phyloP scores from a whole-genome alignment of 2,329 filamentous ascomycete genomes.

The Talaromyces sp. region DNA sequence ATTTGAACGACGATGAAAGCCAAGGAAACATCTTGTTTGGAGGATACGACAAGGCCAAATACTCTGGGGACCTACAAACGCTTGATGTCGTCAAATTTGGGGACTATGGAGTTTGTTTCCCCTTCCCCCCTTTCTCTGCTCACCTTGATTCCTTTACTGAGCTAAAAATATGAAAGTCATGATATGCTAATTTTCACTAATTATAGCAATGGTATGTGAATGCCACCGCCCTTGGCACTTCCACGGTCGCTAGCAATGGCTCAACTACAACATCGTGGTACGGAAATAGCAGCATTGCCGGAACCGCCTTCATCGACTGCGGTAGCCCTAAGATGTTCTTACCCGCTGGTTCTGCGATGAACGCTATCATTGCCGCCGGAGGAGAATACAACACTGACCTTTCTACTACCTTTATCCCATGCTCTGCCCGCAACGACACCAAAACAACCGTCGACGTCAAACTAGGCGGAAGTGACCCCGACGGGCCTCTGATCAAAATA shows the following conservation, averaged over 20 bases:
- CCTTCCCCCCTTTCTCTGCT: background rate
- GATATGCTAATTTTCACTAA: background rate
- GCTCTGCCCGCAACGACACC: background rate
- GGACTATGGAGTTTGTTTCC: background rate
- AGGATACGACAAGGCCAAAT: slow-evolving; percentile 4
- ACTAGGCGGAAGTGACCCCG: background rate
- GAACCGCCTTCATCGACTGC: slow-evolving; percentile 1
- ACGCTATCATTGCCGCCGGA: background rate
- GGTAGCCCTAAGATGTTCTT: background rate
- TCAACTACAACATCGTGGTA: background rate
- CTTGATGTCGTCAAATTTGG: background rate
- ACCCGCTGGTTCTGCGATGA: background rate
- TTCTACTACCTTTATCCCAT: background rate
- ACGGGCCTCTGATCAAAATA: background rate
- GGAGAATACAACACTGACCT: background rate
- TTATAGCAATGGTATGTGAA: slow-evolving; percentile 2
- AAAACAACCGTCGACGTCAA: background rate
- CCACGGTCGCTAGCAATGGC: background rate
- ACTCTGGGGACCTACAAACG: background rate
- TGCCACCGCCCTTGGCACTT: background rate
- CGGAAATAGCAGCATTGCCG: background rate
- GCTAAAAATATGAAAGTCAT: background rate
- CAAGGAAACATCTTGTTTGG: slow-evolving; percentile 5
- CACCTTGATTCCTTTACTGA: background rate
- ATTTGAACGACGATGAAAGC: background rate